Evolutionary conservation across 768 basidiomycete genomes (phyloP), one percentile per base, ranked within the genome.

Genomic region (Pleurotus cornucopiae): DNA sequence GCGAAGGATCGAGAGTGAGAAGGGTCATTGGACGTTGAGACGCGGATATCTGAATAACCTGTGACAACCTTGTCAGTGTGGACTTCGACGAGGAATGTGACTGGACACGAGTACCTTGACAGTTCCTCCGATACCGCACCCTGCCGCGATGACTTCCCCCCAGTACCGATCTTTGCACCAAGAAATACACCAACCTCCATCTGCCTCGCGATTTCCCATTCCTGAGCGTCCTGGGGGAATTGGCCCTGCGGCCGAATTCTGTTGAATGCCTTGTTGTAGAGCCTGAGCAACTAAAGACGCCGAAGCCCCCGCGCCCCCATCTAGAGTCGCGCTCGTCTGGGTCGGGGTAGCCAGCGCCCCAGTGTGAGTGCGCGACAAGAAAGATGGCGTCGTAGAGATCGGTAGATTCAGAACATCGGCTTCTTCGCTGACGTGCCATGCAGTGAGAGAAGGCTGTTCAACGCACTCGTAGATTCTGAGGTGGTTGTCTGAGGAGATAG

Each of bases 141-240:
- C 82, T 0, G 84, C 86, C 6, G 93, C 94, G 48, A 98, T 76
- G 16, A 96, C 65, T 66, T 94, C 91, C 1, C 96, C 96, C 94
- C 94, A 97, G 70, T 94, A 97, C 58, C 82, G 79, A 63, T 98
- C 97, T 65, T 93, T 92, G 70, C 95, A 98, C 94, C 95, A 99
- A 6, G 88, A 89, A 43, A 99, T 70, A 56, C 86, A 89, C 94
- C 58, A 45, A 58, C 64, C 56, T 39, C 51, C 53, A 53, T 55
- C 48, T 21, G 59, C 46, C 43, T 62, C 61, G 7, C 57, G 52
- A 48, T 62, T 60, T n/a, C 59, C 57, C 14, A 55, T 20, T 34
- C 57, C 59, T 18, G 61, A 56, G 5, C 61, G 55, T 18, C 49
- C 53, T 6, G 58, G 49, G 25, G 43, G 47, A 34, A 7, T 46